phyloP scores from a whole-genome alignment of 2,329 filamentous ascomycete species.

The Phialophora verrucosa region DNA sequence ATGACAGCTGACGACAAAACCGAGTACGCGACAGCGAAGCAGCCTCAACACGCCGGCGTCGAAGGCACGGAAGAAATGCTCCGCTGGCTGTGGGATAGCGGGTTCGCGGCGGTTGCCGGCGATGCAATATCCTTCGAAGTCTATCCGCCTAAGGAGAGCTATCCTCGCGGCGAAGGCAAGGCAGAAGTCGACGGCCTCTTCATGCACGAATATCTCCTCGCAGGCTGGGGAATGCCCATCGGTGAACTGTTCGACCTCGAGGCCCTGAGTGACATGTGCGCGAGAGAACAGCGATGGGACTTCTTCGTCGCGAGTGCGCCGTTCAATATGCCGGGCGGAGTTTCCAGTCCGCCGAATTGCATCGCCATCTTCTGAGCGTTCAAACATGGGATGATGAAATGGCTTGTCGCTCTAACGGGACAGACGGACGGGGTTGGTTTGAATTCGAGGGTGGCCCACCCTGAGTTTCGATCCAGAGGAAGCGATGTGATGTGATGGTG shows the following conservation, averaged over 20 bases:
- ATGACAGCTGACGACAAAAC: slow-evolving; percentile 48
- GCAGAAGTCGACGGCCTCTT: slow-evolving; percentile 27
- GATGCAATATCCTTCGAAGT: slow-evolving; percentile 63
- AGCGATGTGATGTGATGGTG: not conserved
- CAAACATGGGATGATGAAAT: not conserved
- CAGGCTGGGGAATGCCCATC: slow-evolving; percentile 42
- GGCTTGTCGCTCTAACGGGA: not conserved
- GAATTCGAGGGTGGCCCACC: not conserved
- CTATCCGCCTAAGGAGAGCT: slow-evolving; percentile 41
- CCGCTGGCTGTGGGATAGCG: slow-evolving; percentile 64
- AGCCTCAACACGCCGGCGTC: slow-evolving; percentile 49
- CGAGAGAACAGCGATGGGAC: slow-evolving; percentile 43
- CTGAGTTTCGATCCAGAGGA: not conserved
- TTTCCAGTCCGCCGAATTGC: slow-evolving; percentile 39
- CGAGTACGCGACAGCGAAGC: slow-evolving; percentile 42
- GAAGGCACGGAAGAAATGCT: slow-evolving; percentile 57
- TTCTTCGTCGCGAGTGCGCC: slow-evolving; percentile 56
- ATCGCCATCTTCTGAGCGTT: slow-evolving; percentile 37
- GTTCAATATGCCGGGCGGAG: slow-evolving; percentile 38
- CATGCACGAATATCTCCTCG: slow-evolving; percentile 39
- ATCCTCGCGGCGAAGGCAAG: slow-evolving; percentile 17
- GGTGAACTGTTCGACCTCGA: slow-evolving; percentile 48
- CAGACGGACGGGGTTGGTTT: not conserved
- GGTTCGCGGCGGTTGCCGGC: slow-evolving; percentile 62
- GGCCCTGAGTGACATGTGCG: slow-evolving; percentile 46